Evolutionary conservation across 2,329 filamentous ascomycete species (phyloP).

Genomic region (Fonsecaea pugnacius): DNA sequence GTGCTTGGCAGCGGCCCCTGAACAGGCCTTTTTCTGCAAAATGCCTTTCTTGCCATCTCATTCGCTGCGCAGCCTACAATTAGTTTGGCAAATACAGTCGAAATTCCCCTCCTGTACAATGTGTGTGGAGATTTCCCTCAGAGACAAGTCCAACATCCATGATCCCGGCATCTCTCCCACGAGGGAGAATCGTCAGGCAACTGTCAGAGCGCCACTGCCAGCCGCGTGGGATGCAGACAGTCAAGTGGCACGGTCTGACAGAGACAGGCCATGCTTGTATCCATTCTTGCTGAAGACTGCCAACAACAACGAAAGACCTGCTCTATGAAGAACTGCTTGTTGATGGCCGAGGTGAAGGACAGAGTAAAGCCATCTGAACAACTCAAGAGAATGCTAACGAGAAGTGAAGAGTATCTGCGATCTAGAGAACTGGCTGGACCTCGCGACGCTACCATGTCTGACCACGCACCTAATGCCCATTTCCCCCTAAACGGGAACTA

Average conservation of each 20-base stretch:
- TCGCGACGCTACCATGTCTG: background rate
- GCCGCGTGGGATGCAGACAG: background rate
- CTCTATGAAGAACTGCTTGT: background rate
- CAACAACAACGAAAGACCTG: background rate
- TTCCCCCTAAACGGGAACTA: background rate
- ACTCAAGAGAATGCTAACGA: background rate
- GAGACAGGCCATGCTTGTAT: background rate
- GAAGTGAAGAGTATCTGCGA: background rate
- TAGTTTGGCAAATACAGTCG: slow-evolving; percentile 19
- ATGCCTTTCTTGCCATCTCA: slow-evolving; percentile 9
- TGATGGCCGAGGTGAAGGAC: background rate
- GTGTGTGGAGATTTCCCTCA: background rate
- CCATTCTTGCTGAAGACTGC: background rate
- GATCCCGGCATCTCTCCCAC: slow-evolving; percentile 7
- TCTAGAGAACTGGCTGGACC: background rate
- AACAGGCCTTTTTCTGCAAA: slow-evolving; percentile 21
- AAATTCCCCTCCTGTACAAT: slow-evolving; percentile 11
- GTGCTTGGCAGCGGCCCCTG: slow-evolving; percentile 28
- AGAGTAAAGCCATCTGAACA: background rate
- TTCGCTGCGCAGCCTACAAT: slow-evolving; percentile 20
- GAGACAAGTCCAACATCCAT: background rate
- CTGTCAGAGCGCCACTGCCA: background rate
- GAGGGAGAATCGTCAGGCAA: background rate
- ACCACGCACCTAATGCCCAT: background rate
- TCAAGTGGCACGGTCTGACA: background rate